Evolutionary conservation across 768 basidiomycete species (phyloP).

Genomic region (Lentinula lateritia): DNA sequence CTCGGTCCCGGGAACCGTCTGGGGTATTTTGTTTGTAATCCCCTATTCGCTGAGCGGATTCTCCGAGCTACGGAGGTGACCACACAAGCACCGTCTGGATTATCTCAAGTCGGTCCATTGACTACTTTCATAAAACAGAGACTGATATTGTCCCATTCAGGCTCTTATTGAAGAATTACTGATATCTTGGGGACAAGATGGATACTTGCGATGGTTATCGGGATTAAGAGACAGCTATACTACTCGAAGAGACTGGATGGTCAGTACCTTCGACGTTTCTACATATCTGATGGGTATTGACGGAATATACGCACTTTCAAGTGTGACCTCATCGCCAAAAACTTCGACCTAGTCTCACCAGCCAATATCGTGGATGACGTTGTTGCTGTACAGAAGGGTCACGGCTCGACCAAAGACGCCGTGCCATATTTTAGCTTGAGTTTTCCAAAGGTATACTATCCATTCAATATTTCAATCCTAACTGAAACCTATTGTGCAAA

Average conservation of each 20-base stretch:
- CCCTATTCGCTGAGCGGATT: constrained; percentile 52
- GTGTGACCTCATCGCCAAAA: constrained; percentile 8
- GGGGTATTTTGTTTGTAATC: constrained; percentile 48
- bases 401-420: neutral
- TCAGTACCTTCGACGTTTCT: neutral
- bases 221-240: constrained; percentile 6
- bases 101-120: constrained; percentile 33
- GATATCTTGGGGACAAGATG: constrained; percentile 4
- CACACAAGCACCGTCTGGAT: constrained; percentile 51
- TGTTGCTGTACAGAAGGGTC: constrained; percentile 1
- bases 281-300: neutral
- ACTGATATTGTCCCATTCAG: neutral
- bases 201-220: constrained; percentile 5
- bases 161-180: neutral
- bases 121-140: constrained; percentile 16
- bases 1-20: constrained; percentile 11
- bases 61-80: constrained; percentile 48
- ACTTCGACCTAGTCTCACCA: constrained; percentile 7
- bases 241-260: constrained; percentile 9
- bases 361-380: neutral
- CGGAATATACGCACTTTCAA: neutral
- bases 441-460: neutral
- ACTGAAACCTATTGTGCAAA: too few species aligned
- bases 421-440: constrained; percentile 7
- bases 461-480: too few species aligned